Percentiles rank a stretch among this genome's conserved stretches.
Conservation (phyloP, 805 yeast genomes). For the Citeromyces nyonsensis region DNA sequence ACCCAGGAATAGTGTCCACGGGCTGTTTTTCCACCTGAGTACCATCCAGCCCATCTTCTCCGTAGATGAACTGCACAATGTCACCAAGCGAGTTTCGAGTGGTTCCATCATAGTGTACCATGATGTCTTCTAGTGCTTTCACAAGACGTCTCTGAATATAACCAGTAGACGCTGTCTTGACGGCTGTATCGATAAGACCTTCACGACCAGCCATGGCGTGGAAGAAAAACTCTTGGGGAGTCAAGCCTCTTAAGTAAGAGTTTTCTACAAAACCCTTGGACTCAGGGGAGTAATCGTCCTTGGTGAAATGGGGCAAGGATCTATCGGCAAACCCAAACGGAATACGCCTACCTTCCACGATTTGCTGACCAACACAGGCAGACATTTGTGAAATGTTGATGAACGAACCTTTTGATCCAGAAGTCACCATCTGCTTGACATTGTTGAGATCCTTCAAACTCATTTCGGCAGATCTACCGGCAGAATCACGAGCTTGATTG, state of each 20-base stretch:
- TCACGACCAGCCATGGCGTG: slow-evolving; percentile 99
- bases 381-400: slow-evolving; percentile 99
- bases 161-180: slow-evolving; percentile 97
- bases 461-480: slow-evolving; percentile 97
- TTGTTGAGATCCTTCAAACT: slow-evolving; percentile 87
- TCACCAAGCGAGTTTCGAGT: slow-evolving; percentile 97
- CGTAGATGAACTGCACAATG: slow-evolving; percentile 88
- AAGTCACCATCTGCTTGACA: slow-evolving; percentile 97
- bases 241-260: slow-evolving; percentile 90
- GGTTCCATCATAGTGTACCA: slow-evolving; percentile 97
- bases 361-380: slow-evolving; percentile 99
- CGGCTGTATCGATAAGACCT: slow-evolving; percentile 98
- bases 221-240: slow-evolving; percentile 98
- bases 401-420: slow-evolving; percentile 98
- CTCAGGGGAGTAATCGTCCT: slow-evolving; percentile 97
- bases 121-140: slow-evolving; percentile 90
- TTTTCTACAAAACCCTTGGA: slow-evolving; percentile 97
- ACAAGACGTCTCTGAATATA: slow-evolving; percentile 96
- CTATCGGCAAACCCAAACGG: slow-evolving; percentile 95
- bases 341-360: slow-evolving; percentile 98
- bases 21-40: slow-evolving; percentile 95
- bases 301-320: slow-evolving; percentile 93
- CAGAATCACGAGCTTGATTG: slow-evolving; percentile 97
- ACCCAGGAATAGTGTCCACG: slow-evolving; percentile 89
- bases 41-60: slow-evolving; percentile 99